Conservation (phyloP, 129 eudicot species). For the Saposhnikovia divaricata region DNA sequence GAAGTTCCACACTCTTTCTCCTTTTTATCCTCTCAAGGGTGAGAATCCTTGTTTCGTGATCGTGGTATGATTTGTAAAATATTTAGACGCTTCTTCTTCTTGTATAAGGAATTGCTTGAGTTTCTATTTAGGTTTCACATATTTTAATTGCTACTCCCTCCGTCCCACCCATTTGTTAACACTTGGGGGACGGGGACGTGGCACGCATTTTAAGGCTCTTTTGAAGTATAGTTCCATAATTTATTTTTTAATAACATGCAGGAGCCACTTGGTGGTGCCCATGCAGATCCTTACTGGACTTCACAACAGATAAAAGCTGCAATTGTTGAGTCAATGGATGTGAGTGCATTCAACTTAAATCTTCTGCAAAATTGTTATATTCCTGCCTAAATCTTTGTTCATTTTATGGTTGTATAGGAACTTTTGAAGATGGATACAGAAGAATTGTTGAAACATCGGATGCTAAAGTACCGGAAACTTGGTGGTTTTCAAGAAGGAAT, state of each 20-base stretch:
- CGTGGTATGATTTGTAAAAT: background rate
- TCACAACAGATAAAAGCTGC: conserved; percentile 76
- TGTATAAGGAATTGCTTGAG: background rate
- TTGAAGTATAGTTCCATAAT: too few species aligned
- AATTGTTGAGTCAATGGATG: conserved; percentile 71
- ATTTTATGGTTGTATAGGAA: conserved; percentile 40
- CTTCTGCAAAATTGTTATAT: background rate
- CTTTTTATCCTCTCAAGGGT: background rate
- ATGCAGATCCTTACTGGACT: conserved; percentile 89
- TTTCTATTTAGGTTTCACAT: background rate
- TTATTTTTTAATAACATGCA: conserved; percentile 22
- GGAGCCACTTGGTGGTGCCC: conserved; percentile 99
- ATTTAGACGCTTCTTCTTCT: background rate
- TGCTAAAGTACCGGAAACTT: conserved; percentile 60
- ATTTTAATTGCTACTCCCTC: background rate
- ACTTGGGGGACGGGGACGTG: too few species aligned
- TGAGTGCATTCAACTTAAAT: conserved; percentile 31
- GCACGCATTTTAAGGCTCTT: too few species aligned
- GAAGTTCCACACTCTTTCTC: background rate
- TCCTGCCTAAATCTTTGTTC: conserved; percentile 7
- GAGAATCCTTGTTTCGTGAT: background rate
- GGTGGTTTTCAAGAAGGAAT: conserved; percentile 66
- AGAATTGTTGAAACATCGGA: conserved; percentile 55
- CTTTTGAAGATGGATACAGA: conserved; percentile 51
- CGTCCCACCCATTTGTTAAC: too few species aligned